Evolutionary conservation across 2,329 filamentous ascomycete species (phyloP).

Genomic region (Beauveria rudraprayagi): DNA sequence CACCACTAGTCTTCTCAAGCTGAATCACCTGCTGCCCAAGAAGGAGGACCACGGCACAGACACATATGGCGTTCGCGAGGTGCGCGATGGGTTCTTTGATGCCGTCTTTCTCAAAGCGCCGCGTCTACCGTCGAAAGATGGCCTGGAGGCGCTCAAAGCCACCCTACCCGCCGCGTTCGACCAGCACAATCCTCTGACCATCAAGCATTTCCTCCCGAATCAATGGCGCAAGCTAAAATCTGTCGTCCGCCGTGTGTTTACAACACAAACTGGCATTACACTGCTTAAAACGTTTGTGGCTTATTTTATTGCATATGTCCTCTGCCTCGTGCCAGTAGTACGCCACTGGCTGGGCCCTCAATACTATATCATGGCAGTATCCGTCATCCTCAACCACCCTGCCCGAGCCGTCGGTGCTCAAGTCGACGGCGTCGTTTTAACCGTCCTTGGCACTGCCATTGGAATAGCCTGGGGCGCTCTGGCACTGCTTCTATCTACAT

Average conservation of each 20-base stretch:
- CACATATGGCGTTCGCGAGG: slow-evolving; percentile 35
- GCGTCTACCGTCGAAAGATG: slow-evolving; percentile 25
- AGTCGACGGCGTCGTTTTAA: slow-evolving; percentile 46
- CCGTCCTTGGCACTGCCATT: slow-evolving; percentile 43
- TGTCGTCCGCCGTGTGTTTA: slow-evolving; percentile 32
- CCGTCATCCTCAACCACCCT: slow-evolving; percentile 50
- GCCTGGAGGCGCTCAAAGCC: slow-evolving; percentile 31
- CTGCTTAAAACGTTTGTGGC: slow-evolving; percentile 46
- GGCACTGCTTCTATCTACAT: slow-evolving; percentile 46
- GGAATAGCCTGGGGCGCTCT: slow-evolving; percentile 49
- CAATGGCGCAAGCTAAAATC: slow-evolving; percentile 37
- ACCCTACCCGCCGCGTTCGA: slow-evolving; percentile 40
- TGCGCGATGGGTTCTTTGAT: slow-evolving; percentile 40
- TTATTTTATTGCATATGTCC: slow-evolving; percentile 47
- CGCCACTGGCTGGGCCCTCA: slow-evolving; percentile 45
- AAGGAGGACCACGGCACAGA: slow-evolving; percentile 28
- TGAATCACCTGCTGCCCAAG: slow-evolving; percentile 26
- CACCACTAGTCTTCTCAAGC: slow-evolving; percentile 23
- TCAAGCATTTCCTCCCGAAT: slow-evolving; percentile 37
- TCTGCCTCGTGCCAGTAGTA: slow-evolving; percentile 44
- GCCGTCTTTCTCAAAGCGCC: slow-evolving; percentile 38
- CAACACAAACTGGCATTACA: slow-evolving; percentile 42
- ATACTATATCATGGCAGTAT: slow-evolving; percentile 48
- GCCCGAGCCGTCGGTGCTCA: slow-evolving; percentile 49
- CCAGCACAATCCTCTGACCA: slow-evolving; percentile 38